Base-by-base conservation (phyloP, 805 yeast genomes). In the Vanderwaltozyma verrucispora region DNA sequence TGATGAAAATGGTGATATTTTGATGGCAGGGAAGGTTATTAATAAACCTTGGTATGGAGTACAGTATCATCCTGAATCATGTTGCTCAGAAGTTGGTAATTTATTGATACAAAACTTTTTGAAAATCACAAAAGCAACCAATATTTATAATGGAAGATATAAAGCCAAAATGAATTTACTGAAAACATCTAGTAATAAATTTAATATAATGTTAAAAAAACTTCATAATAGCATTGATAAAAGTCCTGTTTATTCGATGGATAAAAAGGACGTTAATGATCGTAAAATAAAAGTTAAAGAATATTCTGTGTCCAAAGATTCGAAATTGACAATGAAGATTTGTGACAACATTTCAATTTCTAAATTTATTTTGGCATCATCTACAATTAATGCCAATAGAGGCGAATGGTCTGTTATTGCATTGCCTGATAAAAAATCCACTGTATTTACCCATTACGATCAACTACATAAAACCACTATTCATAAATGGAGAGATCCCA, bases 51-150 rank as follows among this genome's bases (percentile, higher is more conserved):
- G 81, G 63, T 89, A 68, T 56, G 98, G 95, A 1, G 96, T 92
- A 2, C 99, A 92, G 52, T 94, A 88, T 52, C 99, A 92, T 52
- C 98, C 98, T 0, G 99, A 92, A 53, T 86, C 96, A 1, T 75
- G 89, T 28, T 85, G 95, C 49, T 86, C 96, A 0, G 64, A 68
- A 12, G 49, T 62, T 33, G 98, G 98, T 2, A 67, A 53, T 2
- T 49, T 55, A 10, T 55, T 92, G 36, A 57, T 88, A 4, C 44
- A 48, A 9, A 83, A 82, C 52, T 89, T 89, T 54, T 32, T 60
- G 25, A 12, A 35, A 2, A 9, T 54, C 4, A 59, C 68, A 1
- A 23, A 36, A 1, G 28, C 32, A 0, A 47, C 45, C 40, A 64
- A 47, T 54, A 46, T 35, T 44, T 47, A 27, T 35, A 36, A 20